A percentile compares a stretch with the other conserved stretches of the same genome.
Evolutionary conservation across 2,329 filamentous ascomycete species (phyloP).

Genomic region (Bretziella fagacearum): DNA sequence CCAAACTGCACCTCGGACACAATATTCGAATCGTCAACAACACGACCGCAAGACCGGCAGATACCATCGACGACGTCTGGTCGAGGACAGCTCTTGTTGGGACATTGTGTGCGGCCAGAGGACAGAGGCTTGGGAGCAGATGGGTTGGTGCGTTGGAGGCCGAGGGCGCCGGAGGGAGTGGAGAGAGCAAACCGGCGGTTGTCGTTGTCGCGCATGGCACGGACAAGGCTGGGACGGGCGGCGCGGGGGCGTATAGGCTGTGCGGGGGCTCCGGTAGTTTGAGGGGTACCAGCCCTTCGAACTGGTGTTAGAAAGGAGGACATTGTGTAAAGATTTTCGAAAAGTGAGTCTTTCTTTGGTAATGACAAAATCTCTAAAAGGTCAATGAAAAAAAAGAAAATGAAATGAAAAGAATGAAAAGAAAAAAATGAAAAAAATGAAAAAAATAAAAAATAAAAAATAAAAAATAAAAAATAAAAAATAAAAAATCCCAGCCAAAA

Average conservation of each 20-base stretch:
- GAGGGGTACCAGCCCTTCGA: conserved; percentile 21
- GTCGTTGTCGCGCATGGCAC: conserved; percentile 36
- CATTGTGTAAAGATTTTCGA: conserved; percentile 21
- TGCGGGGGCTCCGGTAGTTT: conserved; percentile 22
- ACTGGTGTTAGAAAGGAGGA: conserved; percentile 30
- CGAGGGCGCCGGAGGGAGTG: conserved; percentile 19
- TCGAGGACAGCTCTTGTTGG: conserved; percentile 42
- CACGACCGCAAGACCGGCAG: conserved; percentile 70
- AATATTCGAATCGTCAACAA: conserved; percentile 74
- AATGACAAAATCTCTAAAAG: neutral
- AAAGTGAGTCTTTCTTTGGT: neutral
- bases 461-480: neutral
- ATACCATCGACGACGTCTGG: conserved; percentile 48
- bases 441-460: neutral
- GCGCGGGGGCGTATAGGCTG: conserved; percentile 6
- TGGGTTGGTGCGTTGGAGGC: conserved; percentile 19
- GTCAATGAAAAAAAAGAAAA: neutral
- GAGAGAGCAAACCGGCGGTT: conserved; percentile 23
- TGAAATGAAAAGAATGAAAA: neutral
- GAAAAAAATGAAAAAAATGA: neutral
- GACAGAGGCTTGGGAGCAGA: conserved; percentile 19
- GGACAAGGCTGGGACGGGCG: conserved; percentile 31
- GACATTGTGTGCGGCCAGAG: too few relatives aligned
- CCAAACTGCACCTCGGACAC: conserved; percentile 85
- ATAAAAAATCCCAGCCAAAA: neutral